Base-by-base conservation (phyloP, 441 rosid genomes). In the Adansonia madagascariensis region DNA sequence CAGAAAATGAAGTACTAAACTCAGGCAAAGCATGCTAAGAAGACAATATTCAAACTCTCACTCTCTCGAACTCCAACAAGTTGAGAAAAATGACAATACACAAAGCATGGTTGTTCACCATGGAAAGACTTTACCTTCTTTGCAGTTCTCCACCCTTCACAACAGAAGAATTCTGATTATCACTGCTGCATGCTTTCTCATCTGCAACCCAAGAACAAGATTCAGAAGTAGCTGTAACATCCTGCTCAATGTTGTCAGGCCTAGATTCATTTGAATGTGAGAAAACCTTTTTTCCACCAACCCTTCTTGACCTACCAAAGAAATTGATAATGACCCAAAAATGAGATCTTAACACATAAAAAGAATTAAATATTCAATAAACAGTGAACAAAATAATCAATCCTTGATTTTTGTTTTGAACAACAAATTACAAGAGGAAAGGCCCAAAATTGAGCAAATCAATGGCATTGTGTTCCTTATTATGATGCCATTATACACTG, bases 151-250 rank as follows among this genome's bases (percentile, higher is more conserved):
- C 88, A 76, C 78, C 78, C 85, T 81, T 88, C 71, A 57, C 64
- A 27, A 79, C 56, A 76, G 89, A 57, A 55, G 88, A 85, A 72
- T 79, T 85, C 68, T 85, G 89, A 65, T 85, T 84, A 83, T 92
- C 92, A 79, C 95, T 92, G 79, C 89, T 86, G 76, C 82, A 86
- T 67, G 87, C 89, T 84, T 85, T 90, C 67, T 94, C 95, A 76
- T 92, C 97, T 39, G 83, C 91, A 80, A 75, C 81, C 88, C 91
- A 86, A 57, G 98, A 91, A 73, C 88, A 88, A 75, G 95, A 92
- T 81, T 92, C 97, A 56, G 98, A 91, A 73, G 92, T 85, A 82
- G 87, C 89, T 50, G 81, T 80, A 67, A 80, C 63, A 78, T 85
- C 86, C 82, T 85, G 92, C 78, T 84, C 91, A 69, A 71, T 53